A percentile compares a stretch with the other conserved stretches of the same genome.
Conservation (phyloP, 495 filamentous ascomycete species). For the Chaetomium fimeti region DNA sequence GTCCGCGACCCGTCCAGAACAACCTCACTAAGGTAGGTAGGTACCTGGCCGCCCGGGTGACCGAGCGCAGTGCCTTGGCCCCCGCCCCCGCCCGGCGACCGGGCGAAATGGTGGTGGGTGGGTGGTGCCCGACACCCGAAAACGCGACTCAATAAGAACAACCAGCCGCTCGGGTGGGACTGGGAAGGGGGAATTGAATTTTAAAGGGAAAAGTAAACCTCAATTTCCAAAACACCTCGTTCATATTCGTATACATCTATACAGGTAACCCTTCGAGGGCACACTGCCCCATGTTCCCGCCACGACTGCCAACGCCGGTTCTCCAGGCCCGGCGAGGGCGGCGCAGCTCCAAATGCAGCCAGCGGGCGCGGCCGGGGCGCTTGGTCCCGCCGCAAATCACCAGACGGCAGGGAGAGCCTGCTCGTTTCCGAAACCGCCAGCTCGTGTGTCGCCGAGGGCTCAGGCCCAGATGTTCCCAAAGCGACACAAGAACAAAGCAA, state of each 20-base stretch:
- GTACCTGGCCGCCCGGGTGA: no score
- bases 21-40: not conserved
- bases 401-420: not conserved
- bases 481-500: not conserved
- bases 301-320: not conserved
- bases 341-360: not conserved
- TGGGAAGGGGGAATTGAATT: not conserved
- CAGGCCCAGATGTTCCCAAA: not conserved
- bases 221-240: no score
- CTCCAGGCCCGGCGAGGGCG: not conserved
- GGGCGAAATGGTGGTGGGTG: not conserved
- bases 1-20: not conserved
- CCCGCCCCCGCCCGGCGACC: not conserved
- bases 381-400: not conserved
- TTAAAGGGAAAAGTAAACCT: no score
- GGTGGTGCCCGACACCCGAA: not conserved
- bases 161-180: no score
- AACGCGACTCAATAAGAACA: not conserved
- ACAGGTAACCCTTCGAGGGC: no score
- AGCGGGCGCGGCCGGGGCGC: not conserved
- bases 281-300: not conserved
- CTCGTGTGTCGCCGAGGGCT: not conserved
- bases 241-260: no score
- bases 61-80: not conserved
- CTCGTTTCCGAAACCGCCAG: not conserved